phyloP scores from a whole-genome alignment of 768 basidiomycete genomes.

The Tylopilus plumbeoviolaceoides region DNA sequence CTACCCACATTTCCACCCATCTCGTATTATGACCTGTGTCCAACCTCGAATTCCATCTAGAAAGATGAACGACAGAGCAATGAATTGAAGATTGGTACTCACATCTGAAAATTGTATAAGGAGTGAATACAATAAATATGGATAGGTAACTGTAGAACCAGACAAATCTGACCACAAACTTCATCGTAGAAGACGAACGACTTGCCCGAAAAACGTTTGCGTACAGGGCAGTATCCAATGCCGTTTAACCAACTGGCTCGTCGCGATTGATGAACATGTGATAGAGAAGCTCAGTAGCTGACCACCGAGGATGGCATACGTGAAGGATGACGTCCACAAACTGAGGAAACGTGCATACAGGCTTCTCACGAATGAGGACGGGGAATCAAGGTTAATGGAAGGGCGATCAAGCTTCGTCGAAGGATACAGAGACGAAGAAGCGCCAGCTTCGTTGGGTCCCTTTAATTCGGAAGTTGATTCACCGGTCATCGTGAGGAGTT shows the following conservation, averaged over 20 bases:
- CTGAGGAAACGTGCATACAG: constrained; percentile 20
- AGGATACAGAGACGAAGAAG: background rate
- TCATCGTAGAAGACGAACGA: too few species aligned
- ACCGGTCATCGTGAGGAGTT: constrained; percentile 10
- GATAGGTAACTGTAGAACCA: constrained; percentile 58
- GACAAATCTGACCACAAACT: background rate
- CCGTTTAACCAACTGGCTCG: constrained; percentile 62
- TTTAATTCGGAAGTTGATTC: constrained; percentile 6
- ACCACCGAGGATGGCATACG: constrained; percentile 25
- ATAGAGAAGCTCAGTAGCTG: constrained; percentile 22
- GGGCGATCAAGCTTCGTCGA: constrained; percentile 12
- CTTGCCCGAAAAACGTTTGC: constrained; percentile 76
- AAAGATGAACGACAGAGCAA: constrained; percentile 1
- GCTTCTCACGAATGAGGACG: constrained; percentile 14
- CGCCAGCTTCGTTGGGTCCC: constrained; percentile 5
- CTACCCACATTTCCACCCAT: constrained; percentile 83
- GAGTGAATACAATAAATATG: constrained; percentile 72
- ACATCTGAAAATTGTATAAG: constrained; percentile 88
- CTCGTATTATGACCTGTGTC: constrained; percentile 63
- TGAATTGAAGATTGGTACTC: constrained; percentile 22
- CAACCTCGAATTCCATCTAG: constrained; percentile 79
- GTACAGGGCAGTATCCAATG: constrained; percentile 75
- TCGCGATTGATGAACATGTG: constrained; percentile 50
- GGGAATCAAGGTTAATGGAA: constrained; percentile 18
- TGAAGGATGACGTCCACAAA: constrained; percentile 28